Evolutionary conservation across 176 grass and related monocot species (phyloP).

Genomic region (Thinopyrum elongatum): DNA sequence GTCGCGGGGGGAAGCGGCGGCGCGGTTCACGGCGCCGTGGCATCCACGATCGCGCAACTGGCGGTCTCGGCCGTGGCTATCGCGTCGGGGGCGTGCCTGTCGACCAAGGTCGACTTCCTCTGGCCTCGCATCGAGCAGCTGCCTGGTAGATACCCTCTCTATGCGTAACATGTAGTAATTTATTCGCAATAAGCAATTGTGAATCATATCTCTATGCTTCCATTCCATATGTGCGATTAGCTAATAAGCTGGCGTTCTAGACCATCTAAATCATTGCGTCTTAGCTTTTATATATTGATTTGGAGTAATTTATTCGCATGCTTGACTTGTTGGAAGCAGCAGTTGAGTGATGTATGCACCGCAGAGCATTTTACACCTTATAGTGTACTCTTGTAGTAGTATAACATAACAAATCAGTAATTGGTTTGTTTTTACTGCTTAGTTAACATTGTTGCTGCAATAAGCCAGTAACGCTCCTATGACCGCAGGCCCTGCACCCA

Average conservation of each 20-base stretch:
- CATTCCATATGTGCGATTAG: neutral
- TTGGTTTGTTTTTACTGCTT: neutral
- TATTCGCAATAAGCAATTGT: neutral
- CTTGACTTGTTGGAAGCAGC: neutral
- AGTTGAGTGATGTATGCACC: neutral
- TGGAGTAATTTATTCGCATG: conserved; percentile 14
- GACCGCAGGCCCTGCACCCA: neutral
- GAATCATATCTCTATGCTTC: neutral
- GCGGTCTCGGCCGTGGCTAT: conserved; percentile 94
- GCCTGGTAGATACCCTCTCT: conserved; percentile 46
- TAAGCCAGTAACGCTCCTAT: neutral
- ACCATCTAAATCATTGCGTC: neutral
- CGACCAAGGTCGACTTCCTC: conserved; percentile 94
- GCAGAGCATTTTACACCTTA: neutral
- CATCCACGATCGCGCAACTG: conserved; percentile 79
- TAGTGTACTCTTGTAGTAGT: neutral
- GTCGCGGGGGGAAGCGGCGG: conserved; percentile 46
- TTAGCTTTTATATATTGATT: neutral
- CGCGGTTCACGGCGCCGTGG: conserved; percentile 70
- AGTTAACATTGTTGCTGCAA: neutral
- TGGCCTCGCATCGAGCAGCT: conserved; percentile 83
- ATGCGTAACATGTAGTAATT: neutral
- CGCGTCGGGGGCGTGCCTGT: conserved; percentile 92
- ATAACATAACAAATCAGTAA: neutral
- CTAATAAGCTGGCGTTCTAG: neutral